Percentiles rank a stretch among this genome's conserved stretches.
These are phyloP conservation scores for Mycothermus thermophilus DNA, from an alignment of 495 filamentous ascomycete genomes.

Conservation along the genomic window DNA sequence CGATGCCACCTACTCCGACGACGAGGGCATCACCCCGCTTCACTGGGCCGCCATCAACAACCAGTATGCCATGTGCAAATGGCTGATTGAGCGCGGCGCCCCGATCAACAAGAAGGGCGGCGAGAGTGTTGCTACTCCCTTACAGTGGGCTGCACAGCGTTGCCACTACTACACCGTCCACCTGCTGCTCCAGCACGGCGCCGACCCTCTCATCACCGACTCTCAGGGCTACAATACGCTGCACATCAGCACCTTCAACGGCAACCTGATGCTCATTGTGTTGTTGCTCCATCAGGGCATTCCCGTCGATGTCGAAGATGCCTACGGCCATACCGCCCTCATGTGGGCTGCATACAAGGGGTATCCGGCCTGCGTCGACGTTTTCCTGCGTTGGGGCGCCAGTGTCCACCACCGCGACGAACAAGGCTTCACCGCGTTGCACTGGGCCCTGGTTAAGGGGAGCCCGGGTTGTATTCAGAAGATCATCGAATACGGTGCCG, in stretches of 20 bases:
- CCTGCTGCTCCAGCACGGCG: constrained; percentile 72
- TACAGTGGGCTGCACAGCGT: constrained; percentile 92
- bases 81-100: constrained; percentile 77
- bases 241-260: constrained; percentile 92
- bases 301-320: constrained; percentile 76
- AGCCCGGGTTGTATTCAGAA: constrained; percentile 76
- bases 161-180: constrained; percentile 72
- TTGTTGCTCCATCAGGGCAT: constrained; percentile 81
- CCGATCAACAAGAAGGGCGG: constrained; percentile 91
- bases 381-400: constrained; percentile 90
- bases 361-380: constrained; percentile 75
- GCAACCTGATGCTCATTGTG: constrained; percentile 85
- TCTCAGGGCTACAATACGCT: constrained; percentile 93
- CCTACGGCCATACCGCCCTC: constrained; percentile 76
- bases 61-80: constrained; percentile 90
- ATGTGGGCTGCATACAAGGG: constrained; percentile 99
- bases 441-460: constrained; percentile 94
- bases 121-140: constrained; percentile 81
- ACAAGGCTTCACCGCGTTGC: constrained; percentile 79
- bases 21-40: constrained; percentile 84
- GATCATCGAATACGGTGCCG: constrained; percentile 83
- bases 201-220: constrained; percentile 78
- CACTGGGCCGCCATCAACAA: constrained; percentile 99
- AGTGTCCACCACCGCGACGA: constrained; percentile 84
- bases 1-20: constrained; percentile 68